Evolutionary conservation across 345 rosid species (phyloP).

Genomic region (Moricandia moricandioides): DNA sequence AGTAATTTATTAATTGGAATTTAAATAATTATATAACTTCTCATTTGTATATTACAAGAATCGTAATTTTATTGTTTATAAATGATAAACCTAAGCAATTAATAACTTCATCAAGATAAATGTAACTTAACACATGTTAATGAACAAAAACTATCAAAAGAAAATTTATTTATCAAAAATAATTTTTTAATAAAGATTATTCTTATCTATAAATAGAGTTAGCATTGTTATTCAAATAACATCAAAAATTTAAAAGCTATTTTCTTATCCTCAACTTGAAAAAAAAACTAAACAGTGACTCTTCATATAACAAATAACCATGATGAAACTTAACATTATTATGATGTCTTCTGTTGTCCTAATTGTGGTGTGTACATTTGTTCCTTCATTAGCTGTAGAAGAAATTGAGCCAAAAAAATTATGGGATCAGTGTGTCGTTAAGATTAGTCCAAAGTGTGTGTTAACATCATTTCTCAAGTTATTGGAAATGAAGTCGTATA

Average conservation of each 20-base stretch:
- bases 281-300: neutral
- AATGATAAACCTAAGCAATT: neutral
- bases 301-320: neutral
- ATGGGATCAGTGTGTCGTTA: neutral
- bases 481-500: neutral
- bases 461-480: neutral
- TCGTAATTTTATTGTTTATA: too few species aligned
- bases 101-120: neutral
- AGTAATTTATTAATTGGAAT: too few species aligned
- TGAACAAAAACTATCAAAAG: neutral
- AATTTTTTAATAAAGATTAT: too few species aligned
- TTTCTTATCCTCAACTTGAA: neutral
- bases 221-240: neutral
- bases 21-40: too few species aligned
- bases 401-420: neutral
- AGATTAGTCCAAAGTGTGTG: neutral
- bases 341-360: neutral
- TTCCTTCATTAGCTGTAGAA: neutral
- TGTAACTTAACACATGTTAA: neutral
- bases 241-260: neutral
- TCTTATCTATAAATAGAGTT: neutral
- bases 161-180: neutral
- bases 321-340: neutral
- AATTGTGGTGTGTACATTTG: neutral
- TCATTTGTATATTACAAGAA: neutral